These are phyloP conservation scores for Trichoderma sp. DNA, from an alignment of 2,329 filamentous ascomycete genomes.

Conservation along the genomic window DNA sequence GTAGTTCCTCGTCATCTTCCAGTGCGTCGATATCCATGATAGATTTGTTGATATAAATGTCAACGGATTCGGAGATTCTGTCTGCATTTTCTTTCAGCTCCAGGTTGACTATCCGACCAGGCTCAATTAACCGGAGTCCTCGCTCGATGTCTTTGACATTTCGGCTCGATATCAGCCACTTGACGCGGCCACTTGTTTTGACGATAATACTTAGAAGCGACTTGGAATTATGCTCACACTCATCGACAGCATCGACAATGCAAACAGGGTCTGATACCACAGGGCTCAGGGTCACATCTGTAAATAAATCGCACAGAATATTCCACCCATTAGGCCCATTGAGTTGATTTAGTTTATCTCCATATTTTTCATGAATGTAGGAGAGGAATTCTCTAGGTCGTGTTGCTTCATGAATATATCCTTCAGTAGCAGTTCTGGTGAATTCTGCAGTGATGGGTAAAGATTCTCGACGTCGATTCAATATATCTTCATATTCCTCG, in stretches of 20 bases:
- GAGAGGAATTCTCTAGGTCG: too few relatives aligned
- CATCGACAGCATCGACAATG: slow-evolving; percentile 40
- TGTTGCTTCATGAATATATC: too few relatives aligned
- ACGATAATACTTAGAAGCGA: slow-evolving; percentile 39
- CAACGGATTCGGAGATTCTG: background rate
- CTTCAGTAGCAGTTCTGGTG: too few relatives aligned
- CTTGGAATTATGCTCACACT: slow-evolving; percentile 32
- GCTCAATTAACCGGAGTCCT: background rate
- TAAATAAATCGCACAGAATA: too few relatives aligned
- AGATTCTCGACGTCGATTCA: too few relatives aligned
- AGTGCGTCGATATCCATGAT: background rate
- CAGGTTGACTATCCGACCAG: background rate
- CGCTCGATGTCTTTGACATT: slow-evolving; percentile 1
- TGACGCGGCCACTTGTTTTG: slow-evolving; percentile 21
- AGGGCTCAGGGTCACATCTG: too few relatives aligned
- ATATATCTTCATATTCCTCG: too few relatives aligned
- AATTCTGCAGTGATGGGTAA: too few relatives aligned
- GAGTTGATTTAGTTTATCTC: slow-evolving; percentile 36
- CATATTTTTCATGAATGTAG: too few relatives aligned
- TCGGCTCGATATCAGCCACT: slow-evolving; percentile 12
- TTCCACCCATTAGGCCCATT: slow-evolving; percentile 39
- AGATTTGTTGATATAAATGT: background rate
- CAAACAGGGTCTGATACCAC: too few relatives aligned
- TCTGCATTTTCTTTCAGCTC: background rate
- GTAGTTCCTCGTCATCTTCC: background rate